phyloP scores from a whole-genome alignment of 2,329 filamentous ascomycete species.

The Fusarium cicatricum region DNA sequence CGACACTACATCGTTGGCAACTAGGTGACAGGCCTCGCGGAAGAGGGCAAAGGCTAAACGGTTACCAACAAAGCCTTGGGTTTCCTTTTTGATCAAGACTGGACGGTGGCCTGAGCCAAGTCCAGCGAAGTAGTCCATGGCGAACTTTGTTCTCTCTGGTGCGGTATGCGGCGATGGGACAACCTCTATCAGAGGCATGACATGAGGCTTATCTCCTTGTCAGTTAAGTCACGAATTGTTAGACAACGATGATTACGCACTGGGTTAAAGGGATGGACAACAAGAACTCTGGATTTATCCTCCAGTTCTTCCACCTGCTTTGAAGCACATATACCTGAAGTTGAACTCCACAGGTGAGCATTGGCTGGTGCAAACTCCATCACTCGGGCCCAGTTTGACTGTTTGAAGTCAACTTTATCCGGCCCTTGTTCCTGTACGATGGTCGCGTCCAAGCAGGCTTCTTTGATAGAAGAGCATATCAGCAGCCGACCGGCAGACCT shows the following conservation, averaged over 20 bases:
- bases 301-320: conserved; percentile 22
- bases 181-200: conserved; percentile 33
- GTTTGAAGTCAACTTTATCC: conserved; percentile 30
- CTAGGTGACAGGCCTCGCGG: conserved; percentile 26
- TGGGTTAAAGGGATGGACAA: conserved; percentile 33
- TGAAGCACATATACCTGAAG: conserved; percentile 25
- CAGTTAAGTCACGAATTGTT: neutral
- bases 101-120: conserved; percentile 27
- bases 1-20: conserved; percentile 18
- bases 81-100: conserved; percentile 30
- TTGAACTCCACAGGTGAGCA: conserved; percentile 30
- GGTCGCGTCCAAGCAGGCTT: conserved; percentile 12
- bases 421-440: conserved; percentile 36
- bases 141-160: conserved; percentile 14
- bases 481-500: conserved; percentile 3
- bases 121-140: conserved; percentile 18
- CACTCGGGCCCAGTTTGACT: conserved; percentile 22
- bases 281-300: conserved; percentile 17
- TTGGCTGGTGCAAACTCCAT: neutral
- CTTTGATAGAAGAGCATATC: conserved; percentile 19
- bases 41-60: conserved; percentile 28
- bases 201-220: conserved; percentile 12
- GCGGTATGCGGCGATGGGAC: conserved; percentile 23
- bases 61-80: conserved; percentile 28
- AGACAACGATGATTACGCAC: neutral